Evolutionary conservation across 805 yeast genomes (phyloP), one percentile per base, ranked within the genome.

Genomic region (Saturnispora mendoncae): DNA sequence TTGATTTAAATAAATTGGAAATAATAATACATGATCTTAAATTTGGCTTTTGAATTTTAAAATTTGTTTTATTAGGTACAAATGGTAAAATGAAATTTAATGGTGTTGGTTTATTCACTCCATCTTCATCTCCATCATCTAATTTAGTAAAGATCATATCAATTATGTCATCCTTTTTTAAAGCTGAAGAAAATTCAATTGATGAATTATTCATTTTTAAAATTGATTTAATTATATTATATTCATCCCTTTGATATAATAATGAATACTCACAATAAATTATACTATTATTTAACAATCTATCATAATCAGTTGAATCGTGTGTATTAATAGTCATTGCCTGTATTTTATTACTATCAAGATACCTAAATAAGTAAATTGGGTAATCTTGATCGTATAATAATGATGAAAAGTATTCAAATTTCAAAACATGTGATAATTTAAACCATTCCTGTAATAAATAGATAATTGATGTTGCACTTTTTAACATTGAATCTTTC

Each of bases 361-460:
- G 42, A 35, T 56, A 52, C 38, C 58, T 56, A 51, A 66, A 64
- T 8, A 67, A 56, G 7, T 60, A 49, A 26, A 62, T 46, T 39
- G 71, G 69, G 45, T 62, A 81, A 44, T 78, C 77, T 23, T 80
- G 73, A 56, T 92, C 97, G 57, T 80, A 83, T 20, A 92, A 58
- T 33, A 88, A 56, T 0, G 84, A 72, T 6, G 81, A 59, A 12
- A 90, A 62, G 51, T 80, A 84, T 56, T 86, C 94, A 56, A 71
- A 79, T 57, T 90, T 88, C 47, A 88, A 57, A 2, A 86, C 64
- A 56, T 92, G 96, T 34, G 76, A 80, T 8, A 71, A 57, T 54
- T 83, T 84, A 56, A 84, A 80, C 96, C 97, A 88, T 51, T 71
- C 72, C 26, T 80, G 55, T 17, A 92, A 54, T 17, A 74, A 51